Conservation (phyloP, 176 grass and related monocot species). For the Echinochloa phyllopogon region DNA sequence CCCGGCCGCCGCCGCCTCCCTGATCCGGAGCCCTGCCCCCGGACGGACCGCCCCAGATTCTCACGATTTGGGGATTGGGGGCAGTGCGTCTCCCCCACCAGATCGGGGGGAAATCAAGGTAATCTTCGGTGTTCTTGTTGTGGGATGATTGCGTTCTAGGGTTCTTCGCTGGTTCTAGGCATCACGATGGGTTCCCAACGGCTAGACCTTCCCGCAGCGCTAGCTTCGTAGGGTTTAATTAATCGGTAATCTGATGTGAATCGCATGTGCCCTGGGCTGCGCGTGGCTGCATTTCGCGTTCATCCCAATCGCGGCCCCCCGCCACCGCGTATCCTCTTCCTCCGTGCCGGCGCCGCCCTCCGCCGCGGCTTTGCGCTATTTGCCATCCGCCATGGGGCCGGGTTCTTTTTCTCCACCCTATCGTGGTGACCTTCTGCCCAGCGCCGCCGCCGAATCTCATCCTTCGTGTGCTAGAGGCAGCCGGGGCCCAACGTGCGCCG, state of each 20-base stretch:
- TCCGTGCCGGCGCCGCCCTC: not conserved
- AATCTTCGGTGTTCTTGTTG: not conserved
- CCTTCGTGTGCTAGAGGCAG: not conserved
- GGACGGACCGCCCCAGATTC: constrained; percentile 13
- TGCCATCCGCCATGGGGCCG: not conserved
- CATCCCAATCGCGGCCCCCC: not conserved
- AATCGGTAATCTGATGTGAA: not conserved
- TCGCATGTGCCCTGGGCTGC: not conserved
- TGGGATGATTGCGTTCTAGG: not conserved
- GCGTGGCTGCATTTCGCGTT: not conserved
- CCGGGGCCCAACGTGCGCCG: not conserved
- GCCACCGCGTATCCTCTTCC: not conserved
- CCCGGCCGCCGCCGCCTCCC: not conserved
- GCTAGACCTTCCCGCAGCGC: not conserved
- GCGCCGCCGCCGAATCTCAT: not conserved
- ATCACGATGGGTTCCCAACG: not conserved
- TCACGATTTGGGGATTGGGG: not conserved
- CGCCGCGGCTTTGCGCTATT: not conserved
- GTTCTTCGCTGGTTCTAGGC: not conserved
- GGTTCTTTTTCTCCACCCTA: not conserved
- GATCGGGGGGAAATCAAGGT: constrained; percentile 8
- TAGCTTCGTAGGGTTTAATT: not conserved
- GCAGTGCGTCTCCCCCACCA: not conserved
- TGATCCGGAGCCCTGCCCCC: not conserved
- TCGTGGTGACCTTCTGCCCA: not conserved